Percentiles rank a stretch among this genome's conserved stretches.
Conservation (phyloP, 108 stramenopile species). For the Epithemia pelagica region DNA sequence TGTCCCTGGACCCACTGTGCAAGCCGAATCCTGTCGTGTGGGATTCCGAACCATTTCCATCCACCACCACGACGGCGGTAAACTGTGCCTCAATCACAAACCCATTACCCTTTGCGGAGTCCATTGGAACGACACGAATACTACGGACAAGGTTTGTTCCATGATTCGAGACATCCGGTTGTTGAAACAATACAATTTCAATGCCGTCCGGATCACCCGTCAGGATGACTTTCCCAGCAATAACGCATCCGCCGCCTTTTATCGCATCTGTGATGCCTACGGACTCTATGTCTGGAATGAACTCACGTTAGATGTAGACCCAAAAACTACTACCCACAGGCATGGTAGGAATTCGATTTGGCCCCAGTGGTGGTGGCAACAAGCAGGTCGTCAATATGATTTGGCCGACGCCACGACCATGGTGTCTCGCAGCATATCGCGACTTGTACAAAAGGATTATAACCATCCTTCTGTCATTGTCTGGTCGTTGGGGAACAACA, state of each 20-base stretch:
- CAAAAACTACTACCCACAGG: no score
- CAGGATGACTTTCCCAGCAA: slow-evolving; percentile 91
- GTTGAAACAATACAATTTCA: slow-evolving; percentile 89
- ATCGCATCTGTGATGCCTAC: slow-evolving; percentile 83
- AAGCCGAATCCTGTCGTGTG: slow-evolving; percentile 76
- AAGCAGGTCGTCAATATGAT: slow-evolving; percentile 68
- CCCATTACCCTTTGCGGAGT: slow-evolving; percentile 76
- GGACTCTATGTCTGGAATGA: slow-evolving; percentile 95
- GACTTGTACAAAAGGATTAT: slow-evolving; percentile 82
- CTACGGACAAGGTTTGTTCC: slow-evolving; percentile 52
- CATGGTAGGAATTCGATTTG: no score
- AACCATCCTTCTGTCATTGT: slow-evolving; percentile 89
- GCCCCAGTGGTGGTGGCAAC: no score
- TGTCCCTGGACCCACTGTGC: no score
- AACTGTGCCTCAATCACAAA: slow-evolving; percentile 38
- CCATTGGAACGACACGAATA: slow-evolving; percentile 82
- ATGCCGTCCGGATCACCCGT: slow-evolving; percentile 88
- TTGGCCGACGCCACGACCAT: slow-evolving; percentile 66
- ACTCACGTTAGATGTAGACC: slow-evolving; percentile 94
- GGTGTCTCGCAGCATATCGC: slow-evolving; percentile 56
- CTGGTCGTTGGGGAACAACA: slow-evolving; percentile 92
- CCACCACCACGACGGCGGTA: slow-evolving; percentile 28
- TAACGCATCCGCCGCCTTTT: no score
- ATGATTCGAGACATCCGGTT: slow-evolving; percentile 61
- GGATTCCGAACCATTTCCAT: slow-evolving; percentile 76